A percentile compares a stretch with the other conserved stretches of the same genome.
phyloP scores from a whole-genome alignment of 2,329 filamentous ascomycete genomes.

The Diplocarpon mali region DNA sequence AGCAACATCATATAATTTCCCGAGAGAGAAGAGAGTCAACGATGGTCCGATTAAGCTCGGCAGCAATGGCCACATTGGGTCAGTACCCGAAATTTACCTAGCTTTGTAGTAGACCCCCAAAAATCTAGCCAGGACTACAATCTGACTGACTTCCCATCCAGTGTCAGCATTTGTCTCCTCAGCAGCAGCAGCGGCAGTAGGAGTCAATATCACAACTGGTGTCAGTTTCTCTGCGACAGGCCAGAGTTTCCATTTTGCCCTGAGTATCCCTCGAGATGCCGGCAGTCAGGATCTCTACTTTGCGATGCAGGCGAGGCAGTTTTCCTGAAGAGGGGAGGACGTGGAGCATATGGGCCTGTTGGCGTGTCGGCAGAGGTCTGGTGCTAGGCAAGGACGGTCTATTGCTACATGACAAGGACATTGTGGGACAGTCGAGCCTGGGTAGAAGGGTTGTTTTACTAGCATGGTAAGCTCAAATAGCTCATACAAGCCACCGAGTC shows the following conservation, averaged over 20 bases:
- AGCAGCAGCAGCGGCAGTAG: constrained; percentile 6
- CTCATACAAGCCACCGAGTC: too few species aligned
- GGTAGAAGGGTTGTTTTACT: too few species aligned
- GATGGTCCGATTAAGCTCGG: constrained; percentile 8
- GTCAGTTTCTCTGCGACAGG: constrained; percentile 36
- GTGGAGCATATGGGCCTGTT: too few species aligned
- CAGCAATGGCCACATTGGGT: constrained; percentile 4
- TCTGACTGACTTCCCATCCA: not conserved
- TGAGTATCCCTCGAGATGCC: constrained; percentile 37
- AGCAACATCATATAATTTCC: too few species aligned
- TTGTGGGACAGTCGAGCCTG: too few species aligned
- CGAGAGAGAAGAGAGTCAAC: not conserved
- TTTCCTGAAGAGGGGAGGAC: too few species aligned
- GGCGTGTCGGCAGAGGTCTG: too few species aligned
- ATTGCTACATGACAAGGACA: too few species aligned
- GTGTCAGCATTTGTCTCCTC: too few species aligned
- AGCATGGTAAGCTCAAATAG: too few species aligned
- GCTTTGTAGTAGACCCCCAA: not conserved
- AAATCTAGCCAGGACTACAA: not conserved
- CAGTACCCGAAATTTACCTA: not conserved
- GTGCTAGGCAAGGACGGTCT: too few species aligned
- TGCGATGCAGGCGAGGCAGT: constrained; percentile 34
- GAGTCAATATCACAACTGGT: constrained; percentile 30
- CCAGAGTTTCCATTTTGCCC: constrained; percentile 36
- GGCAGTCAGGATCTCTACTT: constrained; percentile 40